phyloP scores from a whole-genome alignment of 2,329 filamentous ascomycete genomes.

The Aaosphaeria pasadenensis region DNA sequence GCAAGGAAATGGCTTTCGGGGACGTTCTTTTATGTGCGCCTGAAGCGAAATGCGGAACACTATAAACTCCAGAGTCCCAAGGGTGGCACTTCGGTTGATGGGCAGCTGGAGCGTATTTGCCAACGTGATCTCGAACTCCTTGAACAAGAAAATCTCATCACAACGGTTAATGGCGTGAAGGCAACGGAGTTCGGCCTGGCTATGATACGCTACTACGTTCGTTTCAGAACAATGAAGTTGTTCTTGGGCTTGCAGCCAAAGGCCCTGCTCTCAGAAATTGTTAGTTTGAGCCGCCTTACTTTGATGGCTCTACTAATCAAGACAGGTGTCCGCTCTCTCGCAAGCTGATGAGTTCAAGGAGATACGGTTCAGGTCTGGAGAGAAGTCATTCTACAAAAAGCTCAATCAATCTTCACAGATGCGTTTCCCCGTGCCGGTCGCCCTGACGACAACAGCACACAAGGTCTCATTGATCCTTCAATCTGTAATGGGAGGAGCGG shows the following conservation, averaged over 20 bases:
- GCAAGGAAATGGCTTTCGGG: slow-evolving; percentile 73
- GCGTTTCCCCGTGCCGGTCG: slow-evolving; percentile 67
- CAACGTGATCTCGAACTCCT: slow-evolving; percentile 65
- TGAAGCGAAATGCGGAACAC: slow-evolving; percentile 66
- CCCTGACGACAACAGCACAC: slow-evolving; percentile 63
- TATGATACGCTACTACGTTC: slow-evolving; percentile 81
- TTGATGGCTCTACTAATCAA: slow-evolving; percentile 2
- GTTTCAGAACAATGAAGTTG: slow-evolving; percentile 74
- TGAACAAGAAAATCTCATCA: slow-evolving; percentile 58
- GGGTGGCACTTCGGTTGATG: slow-evolving; percentile 53
- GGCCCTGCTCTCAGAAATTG: slow-evolving; percentile 65
- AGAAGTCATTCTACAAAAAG: slow-evolving; percentile 67
- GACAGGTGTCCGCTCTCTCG: slow-evolving; percentile 63
- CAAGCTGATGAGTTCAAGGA: slow-evolving; percentile 72
- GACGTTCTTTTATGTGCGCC: slow-evolving; percentile 74
- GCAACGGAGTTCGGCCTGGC: slow-evolving; percentile 72
- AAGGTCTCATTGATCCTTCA: slow-evolving; percentile 80
- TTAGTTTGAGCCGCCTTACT: slow-evolving; percentile 39
- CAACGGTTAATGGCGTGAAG: slow-evolving; percentile 47
- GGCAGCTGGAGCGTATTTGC: slow-evolving; percentile 68
- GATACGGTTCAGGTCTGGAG: slow-evolving; percentile 66
- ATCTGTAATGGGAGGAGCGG: slow-evolving; percentile 65
- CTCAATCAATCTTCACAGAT: slow-evolving; percentile 69
- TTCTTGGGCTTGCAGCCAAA: slow-evolving; percentile 62
- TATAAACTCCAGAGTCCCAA: slow-evolving; percentile 63